phyloP scores from a whole-genome alignment of 1,139 yeast genomes.

The Debaryomyces sp. region DNA sequence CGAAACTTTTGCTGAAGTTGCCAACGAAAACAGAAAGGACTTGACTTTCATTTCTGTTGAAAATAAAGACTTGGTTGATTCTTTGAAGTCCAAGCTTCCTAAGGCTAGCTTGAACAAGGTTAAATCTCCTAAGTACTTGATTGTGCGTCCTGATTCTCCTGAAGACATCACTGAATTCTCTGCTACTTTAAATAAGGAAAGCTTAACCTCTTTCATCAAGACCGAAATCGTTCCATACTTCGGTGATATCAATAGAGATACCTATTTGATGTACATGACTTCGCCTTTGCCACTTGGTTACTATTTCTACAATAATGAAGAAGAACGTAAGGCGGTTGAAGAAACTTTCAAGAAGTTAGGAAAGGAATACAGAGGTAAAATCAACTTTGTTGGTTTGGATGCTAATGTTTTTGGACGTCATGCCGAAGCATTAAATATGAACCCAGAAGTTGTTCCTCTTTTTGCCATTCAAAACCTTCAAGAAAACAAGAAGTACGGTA shows the following conservation, averaged over 20 bases:
- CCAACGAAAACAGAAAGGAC: constrained; percentile 61
- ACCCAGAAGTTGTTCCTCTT: constrained; percentile 81
- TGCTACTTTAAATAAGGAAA: constrained; percentile 24
- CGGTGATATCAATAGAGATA: constrained; percentile 86
- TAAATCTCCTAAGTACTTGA: constrained; percentile 33
- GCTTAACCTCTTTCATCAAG: constrained; percentile 58
- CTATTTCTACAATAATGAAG: constrained; percentile 75
- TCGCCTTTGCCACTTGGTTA: constrained; percentile 81
- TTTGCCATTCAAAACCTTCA: constrained; percentile 81
- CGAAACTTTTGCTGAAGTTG: constrained; percentile 55
- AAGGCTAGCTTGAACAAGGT: constrained; percentile 21
- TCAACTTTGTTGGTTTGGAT: constrained; percentile 88
- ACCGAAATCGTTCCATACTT: constrained; percentile 81
- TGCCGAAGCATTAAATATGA: constrained; percentile 85
- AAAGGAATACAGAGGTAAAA: constrained; percentile 73
- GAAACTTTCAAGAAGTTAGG: constrained; percentile 64
- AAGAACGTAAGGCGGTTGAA: constrained; percentile 61
- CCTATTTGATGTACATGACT: constrained; percentile 75
- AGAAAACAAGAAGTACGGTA: constrained; percentile 74
- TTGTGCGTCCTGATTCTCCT: constrained; percentile 40
- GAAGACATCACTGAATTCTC: constrained; percentile 34
- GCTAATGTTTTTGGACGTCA: constrained; percentile 83
- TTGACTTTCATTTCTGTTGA: constrained; percentile 61
- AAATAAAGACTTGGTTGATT: constrained; percentile 35
- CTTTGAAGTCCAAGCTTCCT: constrained; percentile 26